A percentile compares a stretch with the other conserved stretches of the same genome.
Conservation (phyloP, 371 early-diverging fungal genomes). For the Rhizopus arrhizus region DNA sequence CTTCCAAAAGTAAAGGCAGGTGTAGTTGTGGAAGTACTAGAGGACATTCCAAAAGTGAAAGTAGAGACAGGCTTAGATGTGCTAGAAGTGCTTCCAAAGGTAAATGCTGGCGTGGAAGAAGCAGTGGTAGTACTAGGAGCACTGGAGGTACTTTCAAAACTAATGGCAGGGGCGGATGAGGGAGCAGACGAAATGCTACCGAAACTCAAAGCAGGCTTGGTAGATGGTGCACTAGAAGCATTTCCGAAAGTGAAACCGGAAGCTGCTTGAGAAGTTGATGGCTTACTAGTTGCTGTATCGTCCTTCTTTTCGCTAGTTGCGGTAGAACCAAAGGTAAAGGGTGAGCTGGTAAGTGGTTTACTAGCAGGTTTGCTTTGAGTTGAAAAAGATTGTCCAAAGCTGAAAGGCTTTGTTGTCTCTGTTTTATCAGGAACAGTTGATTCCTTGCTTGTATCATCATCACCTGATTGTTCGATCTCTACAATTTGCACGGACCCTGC, state of each 20-base stretch:
- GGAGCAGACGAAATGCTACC: not conserved
- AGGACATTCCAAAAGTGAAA: not conserved
- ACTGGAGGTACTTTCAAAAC: not conserved
- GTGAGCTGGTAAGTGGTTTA: no score
- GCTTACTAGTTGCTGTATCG: not conserved
- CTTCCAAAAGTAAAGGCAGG: constrained; percentile 1
- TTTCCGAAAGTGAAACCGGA: not conserved
- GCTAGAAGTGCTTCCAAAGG: constrained; percentile 2
- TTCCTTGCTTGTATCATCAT: not conserved
- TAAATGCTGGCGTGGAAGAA: not conserved
- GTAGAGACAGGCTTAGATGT: not conserved
- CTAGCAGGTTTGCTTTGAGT: no score
- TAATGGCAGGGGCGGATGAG: not conserved
- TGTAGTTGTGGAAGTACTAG: not conserved
- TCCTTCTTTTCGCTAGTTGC: no score
- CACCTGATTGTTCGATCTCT: not conserved
- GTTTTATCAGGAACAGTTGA: no score
- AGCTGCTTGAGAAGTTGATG: not conserved
- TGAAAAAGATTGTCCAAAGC: no score
- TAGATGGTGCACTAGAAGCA: not conserved
- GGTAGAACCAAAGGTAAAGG: no score
- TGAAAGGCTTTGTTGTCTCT: no score
- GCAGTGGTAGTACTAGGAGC: not conserved
- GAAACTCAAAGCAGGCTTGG: not conserved
- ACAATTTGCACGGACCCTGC: not conserved